Base-by-base conservation (phyloP, 208 protist genomes). In the Wallacemonas sp. region DNA sequence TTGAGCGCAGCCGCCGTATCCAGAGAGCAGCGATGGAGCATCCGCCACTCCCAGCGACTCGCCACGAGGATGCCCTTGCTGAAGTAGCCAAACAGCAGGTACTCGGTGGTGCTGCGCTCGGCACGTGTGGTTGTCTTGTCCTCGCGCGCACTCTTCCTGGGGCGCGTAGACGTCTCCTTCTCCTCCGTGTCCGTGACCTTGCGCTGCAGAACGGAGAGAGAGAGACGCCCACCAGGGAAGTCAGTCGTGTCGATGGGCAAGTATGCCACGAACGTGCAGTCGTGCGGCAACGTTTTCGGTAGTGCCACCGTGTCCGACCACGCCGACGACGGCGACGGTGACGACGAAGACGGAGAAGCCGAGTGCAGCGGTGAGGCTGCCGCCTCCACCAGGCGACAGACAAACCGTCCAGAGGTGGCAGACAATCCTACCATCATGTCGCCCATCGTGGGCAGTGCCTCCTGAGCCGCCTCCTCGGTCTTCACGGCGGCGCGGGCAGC, bases 1-100 rank as follows among this genome's bases (percentile, higher is more conserved):
- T 63, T 36, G 30, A 95, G 27, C 3, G 91, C 69, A 70, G 86
- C 92, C 3, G 90, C 87, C 10, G 76, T 84, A 63, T 93, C 85
- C 4, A 91, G 73, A 2, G 41, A 76, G 69, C 77, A 78, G 34
- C 90, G 84, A 4, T 70, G 39, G 42, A 81, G 53, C 86, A 93
- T 95, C 64, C 79, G 64, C 86, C 90, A 95, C 44, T 73, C 54
- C 12, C 73, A 61, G 19, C 59, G 65, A 26, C 66, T 68, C 5
- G 79, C 74, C 24, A 83, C 68, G 19, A 95, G 32, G 38, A 95
- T 62, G 27, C 89, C 89, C 50, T 81, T 78, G 46, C 81, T 83
- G 62, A 95, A 95, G 64, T 73, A 76, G 37, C 76, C 89, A 27
- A 95, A 48, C 44, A 79, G 68, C 5, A 54, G 41, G 13, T 46